Evolutionary conservation across 345 rosid species (phyloP).

Genomic region (Ailanthus altissimus): DNA sequence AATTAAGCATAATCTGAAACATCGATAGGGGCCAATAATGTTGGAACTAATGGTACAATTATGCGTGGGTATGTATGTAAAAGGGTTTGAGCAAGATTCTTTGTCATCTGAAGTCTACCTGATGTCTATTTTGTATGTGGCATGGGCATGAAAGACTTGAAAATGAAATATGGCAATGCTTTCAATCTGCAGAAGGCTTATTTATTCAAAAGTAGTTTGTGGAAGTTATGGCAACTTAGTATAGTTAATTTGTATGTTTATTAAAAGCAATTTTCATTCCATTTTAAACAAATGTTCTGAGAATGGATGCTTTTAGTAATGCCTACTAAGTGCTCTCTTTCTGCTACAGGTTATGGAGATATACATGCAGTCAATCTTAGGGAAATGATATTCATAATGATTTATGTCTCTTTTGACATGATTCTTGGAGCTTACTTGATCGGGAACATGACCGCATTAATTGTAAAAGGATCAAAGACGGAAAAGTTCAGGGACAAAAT

Average conservation of each 20-base stretch:
- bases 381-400: slow-evolving; percentile 96
- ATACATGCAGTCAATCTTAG: slow-evolving; percentile 93
- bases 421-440: slow-evolving; percentile 93
- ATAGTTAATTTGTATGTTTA: not conserved
- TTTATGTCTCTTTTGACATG: slow-evolving; percentile 93
- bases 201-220: not conserved
- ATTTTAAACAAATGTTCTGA: not conserved
- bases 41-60: not conserved
- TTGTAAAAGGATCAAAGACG: slow-evolving; percentile 97
- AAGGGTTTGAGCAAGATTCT: not conserved
- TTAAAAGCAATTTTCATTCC: not conserved
- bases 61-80: not conserved
- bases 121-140: not conserved
- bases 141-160: not conserved
- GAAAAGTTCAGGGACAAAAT: slow-evolving; percentile 93
- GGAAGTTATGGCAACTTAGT: not conserved
- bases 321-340: slow-evolving; percentile 16
- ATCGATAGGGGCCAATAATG: not conserved
- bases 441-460: slow-evolving; percentile 97
- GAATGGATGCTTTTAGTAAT: slow-evolving; percentile 9
- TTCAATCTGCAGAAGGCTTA: not conserved
- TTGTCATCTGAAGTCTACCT: not conserved
- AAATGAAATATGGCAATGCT: not conserved
- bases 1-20: not conserved
- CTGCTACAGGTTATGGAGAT: slow-evolving; percentile 85